Percentiles rank a stretch among this genome's conserved stretches.
phyloP scores from a whole-genome alignment of 1,284 basidiomycete species.

The Puccinia polysora region DNA sequence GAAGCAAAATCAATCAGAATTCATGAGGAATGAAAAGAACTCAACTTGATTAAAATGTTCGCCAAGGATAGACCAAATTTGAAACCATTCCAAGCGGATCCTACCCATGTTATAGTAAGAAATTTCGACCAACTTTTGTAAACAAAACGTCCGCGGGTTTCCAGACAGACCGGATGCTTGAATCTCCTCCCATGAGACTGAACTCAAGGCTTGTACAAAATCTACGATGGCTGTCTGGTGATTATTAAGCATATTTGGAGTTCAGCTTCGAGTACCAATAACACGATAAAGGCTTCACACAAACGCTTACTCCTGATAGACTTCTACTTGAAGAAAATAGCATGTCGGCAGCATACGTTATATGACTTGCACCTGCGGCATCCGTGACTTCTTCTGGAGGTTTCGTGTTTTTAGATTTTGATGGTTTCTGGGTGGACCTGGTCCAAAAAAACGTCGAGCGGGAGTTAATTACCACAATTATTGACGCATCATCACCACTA shows the following conservation, averaged over 20 bases:
- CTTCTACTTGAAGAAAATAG: slow-evolving; percentile 95
- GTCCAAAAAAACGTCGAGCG: neutral
- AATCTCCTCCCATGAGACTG: slow-evolving; percentile 99
- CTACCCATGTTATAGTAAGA: slow-evolving; percentile 99
- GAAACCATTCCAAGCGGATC: slow-evolving; percentile 97
- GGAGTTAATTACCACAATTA: neutral
- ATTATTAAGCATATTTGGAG: neutral
- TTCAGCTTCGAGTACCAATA: slow-evolving; percentile 29
- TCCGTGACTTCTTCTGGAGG: slow-evolving; percentile 85
- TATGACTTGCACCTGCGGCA: slow-evolving; percentile 93
- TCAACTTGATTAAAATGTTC: slow-evolving; percentile 96
- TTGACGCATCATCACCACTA: neutral
- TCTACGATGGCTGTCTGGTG: slow-evolving; percentile 98
- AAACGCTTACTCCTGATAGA: slow-evolving; percentile 73
- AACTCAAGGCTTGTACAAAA: slow-evolving; percentile 91
- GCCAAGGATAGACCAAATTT: slow-evolving; percentile 94
- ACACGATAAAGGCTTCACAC: neutral
- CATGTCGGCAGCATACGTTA: slow-evolving; percentile 98
- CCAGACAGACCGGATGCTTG: slow-evolving; percentile 85
- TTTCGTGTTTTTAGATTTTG: slow-evolving; percentile 57
- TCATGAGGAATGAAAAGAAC: slow-evolving; percentile 23
- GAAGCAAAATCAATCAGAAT: neutral
- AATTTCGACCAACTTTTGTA: slow-evolving; percentile 98
- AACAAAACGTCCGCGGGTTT: slow-evolving; percentile 88
- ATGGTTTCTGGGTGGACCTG: slow-evolving; percentile 49